Base-by-base conservation (phyloP, 192 early-diverging fungal genomes). In the Dissophora ornata region DNA sequence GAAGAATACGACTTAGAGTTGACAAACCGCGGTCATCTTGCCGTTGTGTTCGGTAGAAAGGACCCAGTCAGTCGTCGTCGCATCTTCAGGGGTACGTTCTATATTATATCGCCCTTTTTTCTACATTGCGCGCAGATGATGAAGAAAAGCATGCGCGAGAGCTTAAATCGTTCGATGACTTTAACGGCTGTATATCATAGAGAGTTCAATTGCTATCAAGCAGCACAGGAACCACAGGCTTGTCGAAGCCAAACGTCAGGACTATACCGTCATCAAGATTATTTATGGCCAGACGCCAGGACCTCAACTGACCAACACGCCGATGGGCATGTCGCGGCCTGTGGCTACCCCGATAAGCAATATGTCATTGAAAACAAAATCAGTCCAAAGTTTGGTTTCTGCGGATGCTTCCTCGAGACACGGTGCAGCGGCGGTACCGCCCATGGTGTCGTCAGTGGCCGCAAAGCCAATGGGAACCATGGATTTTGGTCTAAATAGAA, bases 1-100 rank as follows among this genome's bases (percentile, higher is more conserved):
- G 25, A 69, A 13, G 33, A 69, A 6, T 83, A 83, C 44, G 80
- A 66, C 10, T 36, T 85, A 2, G 51, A 24, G 0, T 16, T 85
- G 1, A 53, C 71, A 11, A 28, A 57, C 0, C 48, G 53, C 0
- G 46, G 55, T n/a, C 42, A 67, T 11, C 57, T 78, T 2, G 41
- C 68, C 11, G 57, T 84, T 18, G 26, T 65, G 0, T 81, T 81
- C 49, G 54, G 59, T 6, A 66, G 69, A n/a, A 71, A 62, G 25
- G 62, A 79, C 28, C 34, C 25, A 9, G 19, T 8, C 2, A 74
- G 25, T 4, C 32, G 59, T 19, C 57, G 57, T 45, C 57, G 52
- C 8, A 62, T 67, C 29, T 67, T 62, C n/a, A 62, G 67, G 54
- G 73, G 73, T 22, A 4, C 21, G n/a, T 47, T 0, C 22, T 13